A percentile compares a stretch with the other conserved stretches of the same genome.
Evolutionary conservation across 2,329 filamentous ascomycete species (phyloP).

Genomic region (Xylariaceae sp.): DNA sequence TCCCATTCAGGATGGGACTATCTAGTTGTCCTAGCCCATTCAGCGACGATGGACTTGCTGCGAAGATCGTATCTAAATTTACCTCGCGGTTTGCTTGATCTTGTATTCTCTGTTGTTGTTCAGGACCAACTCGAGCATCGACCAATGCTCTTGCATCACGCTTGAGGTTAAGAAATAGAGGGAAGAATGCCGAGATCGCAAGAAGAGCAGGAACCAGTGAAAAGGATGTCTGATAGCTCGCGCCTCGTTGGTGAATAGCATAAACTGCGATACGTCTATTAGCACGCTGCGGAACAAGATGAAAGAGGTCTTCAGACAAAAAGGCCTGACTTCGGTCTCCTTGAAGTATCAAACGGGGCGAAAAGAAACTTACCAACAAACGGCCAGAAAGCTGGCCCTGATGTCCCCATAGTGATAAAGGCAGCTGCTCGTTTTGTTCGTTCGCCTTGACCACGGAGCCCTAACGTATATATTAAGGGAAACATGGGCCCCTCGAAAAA

Average conservation of each 20-base stretch:
- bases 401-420: conserved; percentile 70
- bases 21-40: neutral
- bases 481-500: conserved; percentile 81
- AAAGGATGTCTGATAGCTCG: conserved; percentile 59
- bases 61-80: conserved; percentile 40
- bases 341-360: neutral
- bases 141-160: conserved; percentile 44
- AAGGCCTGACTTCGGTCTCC: neutral
- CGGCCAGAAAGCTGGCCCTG: conserved; percentile 68
- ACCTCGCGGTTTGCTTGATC: conserved; percentile 38
- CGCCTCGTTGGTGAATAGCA: conserved; percentile 55
- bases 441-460: conserved; percentile 72
- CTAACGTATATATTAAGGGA: conserved; percentile 74
- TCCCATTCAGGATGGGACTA: conserved; percentile 2
- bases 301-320: neutral
- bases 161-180: conserved; percentile 44
- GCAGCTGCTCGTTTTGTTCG: conserved; percentile 74
- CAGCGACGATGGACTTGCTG: conserved; percentile 23
- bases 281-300: neutral
- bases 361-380: conserved; percentile 45
- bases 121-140: conserved; percentile 35
- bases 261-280: conserved; percentile 43
- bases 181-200: conserved; percentile 43
- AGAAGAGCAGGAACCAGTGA: conserved; percentile 55
- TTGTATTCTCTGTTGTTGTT: conserved; percentile 32